A percentile compares a stretch with the other conserved stretches of the same genome.
These are phyloP conservation scores for Domatiomyces globalis DNA, from an alignment of 2,329 filamentous ascomycete species.

Conservation along the genomic window DNA sequence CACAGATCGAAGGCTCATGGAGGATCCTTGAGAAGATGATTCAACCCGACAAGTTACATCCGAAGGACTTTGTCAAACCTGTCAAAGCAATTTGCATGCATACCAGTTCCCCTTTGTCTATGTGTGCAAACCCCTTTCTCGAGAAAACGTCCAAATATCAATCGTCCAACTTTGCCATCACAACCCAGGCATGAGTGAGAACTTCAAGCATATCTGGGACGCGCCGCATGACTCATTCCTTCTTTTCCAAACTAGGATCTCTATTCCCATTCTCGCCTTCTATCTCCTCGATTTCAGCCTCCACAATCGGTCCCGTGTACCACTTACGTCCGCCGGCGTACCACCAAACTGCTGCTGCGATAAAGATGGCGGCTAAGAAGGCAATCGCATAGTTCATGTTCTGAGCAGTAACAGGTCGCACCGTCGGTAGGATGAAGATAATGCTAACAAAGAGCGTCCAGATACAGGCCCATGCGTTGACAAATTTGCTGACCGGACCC, in stretches of 20 bases:
- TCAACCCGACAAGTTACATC: too few species aligned
- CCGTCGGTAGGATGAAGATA: constrained; percentile 41
- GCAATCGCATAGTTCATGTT: constrained; percentile 45
- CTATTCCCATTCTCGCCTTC: constrained; percentile 6
- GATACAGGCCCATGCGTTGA: constrained; percentile 37
- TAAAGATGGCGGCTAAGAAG: constrained; percentile 34
- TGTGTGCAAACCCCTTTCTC: background rate
- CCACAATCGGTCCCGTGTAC: constrained; percentile 35
- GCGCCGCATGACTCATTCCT: background rate
- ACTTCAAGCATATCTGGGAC: background rate
- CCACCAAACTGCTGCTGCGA: constrained; percentile 35
- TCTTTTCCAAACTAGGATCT: constrained; percentile 6
- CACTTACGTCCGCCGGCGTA: constrained; percentile 31
- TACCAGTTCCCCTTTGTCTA: too few species aligned
- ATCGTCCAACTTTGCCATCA: background rate
- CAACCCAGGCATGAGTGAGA: background rate
- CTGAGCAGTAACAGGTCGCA: constrained; percentile 31
- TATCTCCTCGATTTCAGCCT: constrained; percentile 17
- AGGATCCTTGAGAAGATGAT: too few species aligned
- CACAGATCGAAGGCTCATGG: too few species aligned
- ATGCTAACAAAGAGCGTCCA: constrained; percentile 42
- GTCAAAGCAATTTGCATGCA: too few species aligned
- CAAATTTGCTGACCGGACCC: constrained; percentile 27
- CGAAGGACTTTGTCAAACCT: too few species aligned
- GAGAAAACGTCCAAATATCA: background rate